Evolutionary conservation across 805 yeast species (phyloP), one percentile per base, ranked within the genome.

Genomic region (Osmozyma mogii): DNA sequence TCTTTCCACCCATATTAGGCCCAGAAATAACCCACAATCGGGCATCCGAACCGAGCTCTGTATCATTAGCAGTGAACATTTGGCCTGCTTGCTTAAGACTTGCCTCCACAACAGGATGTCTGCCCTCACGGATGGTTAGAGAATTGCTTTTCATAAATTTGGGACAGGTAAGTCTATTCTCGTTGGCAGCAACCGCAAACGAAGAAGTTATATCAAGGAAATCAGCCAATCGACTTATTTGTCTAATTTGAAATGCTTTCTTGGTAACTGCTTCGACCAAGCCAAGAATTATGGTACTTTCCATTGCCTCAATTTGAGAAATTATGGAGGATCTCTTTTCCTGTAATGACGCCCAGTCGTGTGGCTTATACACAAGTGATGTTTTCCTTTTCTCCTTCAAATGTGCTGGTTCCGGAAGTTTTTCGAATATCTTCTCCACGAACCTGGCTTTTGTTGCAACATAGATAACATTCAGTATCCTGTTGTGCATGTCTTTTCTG

Each of bases 61-160:
- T 52, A 29, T 61, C 62, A 65, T 37, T 75, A 22, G 40, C 67
- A 47, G 49, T 62, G 36, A 79, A 80, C 32, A 62, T 58, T 10
- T 48, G 54, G 1, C 78, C 72, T 15, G 58, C 56, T 11, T 27
- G 31, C 17, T 32, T 35, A 29, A 44, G 35, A 15, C 40, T 29
- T 1, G 58, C 50, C 47, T 89, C 96, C 2, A 89, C 97, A 72
- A 49, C 56, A 0, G 65, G 58, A 52, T 92, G 97, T 17, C 96
- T 62, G 0, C 97, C 97, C 1, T 64, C 70, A 1, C 47, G 46
- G 7, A 87, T 70, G 0, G 67, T 58, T 4, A 80, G 58, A 4
- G 6, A 5, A n/a, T n/a, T n/a, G 2, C 71, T 58, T 2, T 68
- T 54, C 18, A 69, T 68, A 14, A 89, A 56, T 7, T 43, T 57